These are phyloP conservation scores for Mitosporidium daphniae DNA, from an alignment of 371 early-diverging fungal genomes.

Conservation along the genomic window DNA sequence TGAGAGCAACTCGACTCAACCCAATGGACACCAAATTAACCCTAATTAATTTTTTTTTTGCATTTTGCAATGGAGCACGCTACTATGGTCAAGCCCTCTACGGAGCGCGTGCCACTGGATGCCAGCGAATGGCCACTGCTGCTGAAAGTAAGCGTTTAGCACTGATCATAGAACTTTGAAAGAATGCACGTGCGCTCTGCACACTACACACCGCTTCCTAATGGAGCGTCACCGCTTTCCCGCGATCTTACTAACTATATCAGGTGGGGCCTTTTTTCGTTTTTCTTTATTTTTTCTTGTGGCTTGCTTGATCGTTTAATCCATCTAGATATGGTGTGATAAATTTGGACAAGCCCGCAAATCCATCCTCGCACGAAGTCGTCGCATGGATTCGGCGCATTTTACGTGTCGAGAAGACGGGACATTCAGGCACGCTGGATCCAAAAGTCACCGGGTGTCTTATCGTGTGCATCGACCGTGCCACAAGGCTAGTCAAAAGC, in stretches of 20 bases:
- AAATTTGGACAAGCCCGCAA: constrained; percentile 89
- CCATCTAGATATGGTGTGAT: constrained; percentile 58
- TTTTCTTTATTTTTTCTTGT: not conserved
- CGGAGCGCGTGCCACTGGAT: too few relatives aligned
- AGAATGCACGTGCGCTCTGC: constrained; percentile 79
- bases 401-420: constrained; percentile 88
- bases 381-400: constrained; percentile 98
- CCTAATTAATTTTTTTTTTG: too few relatives aligned
- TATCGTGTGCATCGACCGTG: constrained; percentile 91
- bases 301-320: constrained; percentile 2
- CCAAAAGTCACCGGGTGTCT: constrained; percentile 97
- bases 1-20: too few relatives aligned
- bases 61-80: too few relatives aligned
- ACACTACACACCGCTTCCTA: constrained; percentile 85
- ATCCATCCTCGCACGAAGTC: constrained; percentile 98
- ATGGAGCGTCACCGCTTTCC: constrained; percentile 70
- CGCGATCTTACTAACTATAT: constrained; percentile 63
- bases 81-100: too few relatives aligned
- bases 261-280: constrained; percentile 15
- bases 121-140: constrained; percentile 77
- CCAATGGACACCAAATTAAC: too few relatives aligned
- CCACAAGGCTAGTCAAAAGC: constrained; percentile 91
- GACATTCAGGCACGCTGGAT: constrained; percentile 95
- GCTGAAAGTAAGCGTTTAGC: constrained; percentile 25
- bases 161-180: constrained; percentile 36